Evolutionary conservation across 345 rosid species (phyloP), one percentile per base, ranked within the genome.

Genomic region (Ailanthus altissimus): DNA sequence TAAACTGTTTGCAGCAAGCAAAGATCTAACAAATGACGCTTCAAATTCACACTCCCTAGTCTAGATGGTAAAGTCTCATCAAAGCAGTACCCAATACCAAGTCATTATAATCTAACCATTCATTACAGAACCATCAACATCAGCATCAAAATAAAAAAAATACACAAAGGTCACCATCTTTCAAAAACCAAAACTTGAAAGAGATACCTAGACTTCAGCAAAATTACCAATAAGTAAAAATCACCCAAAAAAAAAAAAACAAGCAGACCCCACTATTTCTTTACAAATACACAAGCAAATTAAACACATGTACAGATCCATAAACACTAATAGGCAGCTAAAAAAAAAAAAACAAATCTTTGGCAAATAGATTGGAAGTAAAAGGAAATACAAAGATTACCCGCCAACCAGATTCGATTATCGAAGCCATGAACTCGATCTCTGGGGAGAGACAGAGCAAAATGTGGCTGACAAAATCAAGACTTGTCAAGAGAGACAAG

Each of bases 391-490:
- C 70, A 85, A 49, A 46, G 47, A 43, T 23, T 88, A 94, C 98
- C 97, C 75, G 89, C 98, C 98, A 94, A 62, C 88, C 86, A 70
- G 94, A 86, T 83, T 94, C 92, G 72, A 94, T 68, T 78, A 89
- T 32, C 61, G 90, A 87, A 79, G 87, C 97, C 98, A 94, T 94
- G 80, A 75, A 78, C 76, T 21, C n/a, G 67, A 78, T 78, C 38
- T 20, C 75, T 46, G n/a, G 61, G 81, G 61, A 42, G 66, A 49
- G 64, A 70, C 47, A 58, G 65, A 65, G 64, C 61, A n/a, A 26
- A 63, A 66, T 36, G 28, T 72, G 69, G 51, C 18, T 20, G 50
- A 66, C 4, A 16, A 1, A 63, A 15, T 2, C 32, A 28, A 9
- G 20, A 4, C 23, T 32, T 28, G 5, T 28, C 2, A 8, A 54